Percentiles rank a stretch among this genome's conserved stretches.
phyloP scores from a whole-genome alignment of 2,329 filamentous ascomycete species.

The Neurospora sp. region DNA sequence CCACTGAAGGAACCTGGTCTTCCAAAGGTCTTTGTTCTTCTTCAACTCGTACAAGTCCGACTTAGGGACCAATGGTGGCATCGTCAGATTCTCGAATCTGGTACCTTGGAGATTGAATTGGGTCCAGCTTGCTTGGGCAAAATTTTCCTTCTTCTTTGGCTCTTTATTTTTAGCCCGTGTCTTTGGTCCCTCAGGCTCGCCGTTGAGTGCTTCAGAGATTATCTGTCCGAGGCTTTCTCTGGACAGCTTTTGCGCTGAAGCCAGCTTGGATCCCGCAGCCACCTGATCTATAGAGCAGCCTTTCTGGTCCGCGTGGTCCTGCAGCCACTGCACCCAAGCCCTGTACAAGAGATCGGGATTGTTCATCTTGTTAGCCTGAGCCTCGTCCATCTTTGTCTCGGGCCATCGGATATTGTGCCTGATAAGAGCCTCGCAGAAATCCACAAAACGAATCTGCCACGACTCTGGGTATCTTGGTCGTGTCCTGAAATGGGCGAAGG shows the following conservation, averaged over 20 bases:
- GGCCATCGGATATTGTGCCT: neutral
- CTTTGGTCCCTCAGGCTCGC: neutral
- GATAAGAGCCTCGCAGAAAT: constrained; percentile 10
- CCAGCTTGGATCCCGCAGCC: neutral
- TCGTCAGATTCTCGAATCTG: neutral
- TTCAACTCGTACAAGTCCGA: neutral
- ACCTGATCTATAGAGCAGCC: constrained; percentile 1
- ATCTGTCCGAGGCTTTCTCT: constrained; percentile 4
- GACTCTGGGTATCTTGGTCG: neutral
- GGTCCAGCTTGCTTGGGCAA: neutral
- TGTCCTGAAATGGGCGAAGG: constrained; percentile 1
- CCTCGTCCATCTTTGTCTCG: neutral
- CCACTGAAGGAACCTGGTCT: constrained; percentile 11
- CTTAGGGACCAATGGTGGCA: neutral
- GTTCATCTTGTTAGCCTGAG: constrained; percentile 6
- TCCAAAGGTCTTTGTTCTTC: constrained; percentile 10
- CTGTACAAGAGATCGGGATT: constrained; percentile 6
- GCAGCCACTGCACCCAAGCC: constrained; percentile 13
- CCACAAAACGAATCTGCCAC: constrained; percentile 10
- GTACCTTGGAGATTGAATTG: neutral
- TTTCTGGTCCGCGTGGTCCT: neutral
- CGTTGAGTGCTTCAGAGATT: neutral
- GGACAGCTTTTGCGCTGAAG: constrained; percentile 2
- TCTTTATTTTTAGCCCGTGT: neutral
- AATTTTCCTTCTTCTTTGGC: neutral